These are phyloP conservation scores for Alternaria sp. DNA, from an alignment of 2,329 filamentous ascomycete genomes.

Conservation along the genomic window DNA sequence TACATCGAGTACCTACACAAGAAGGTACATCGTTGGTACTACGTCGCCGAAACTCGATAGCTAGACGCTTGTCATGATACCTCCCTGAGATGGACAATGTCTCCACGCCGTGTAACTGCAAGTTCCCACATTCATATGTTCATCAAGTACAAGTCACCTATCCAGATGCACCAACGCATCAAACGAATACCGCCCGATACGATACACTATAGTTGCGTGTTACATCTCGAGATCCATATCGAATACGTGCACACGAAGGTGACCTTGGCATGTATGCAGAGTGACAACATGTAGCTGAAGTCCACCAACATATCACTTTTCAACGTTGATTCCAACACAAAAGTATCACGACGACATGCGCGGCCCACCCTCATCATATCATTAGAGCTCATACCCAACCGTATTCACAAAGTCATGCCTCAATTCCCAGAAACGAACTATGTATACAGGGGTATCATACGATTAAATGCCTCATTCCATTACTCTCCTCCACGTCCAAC, in stretches of 20 bases:
- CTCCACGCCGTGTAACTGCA: too few relatives aligned
- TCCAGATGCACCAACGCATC: too few relatives aligned
- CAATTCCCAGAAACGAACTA: not conserved
- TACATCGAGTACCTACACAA: not conserved
- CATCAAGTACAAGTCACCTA: too few relatives aligned
- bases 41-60: too few relatives aligned
- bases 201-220: too few relatives aligned
- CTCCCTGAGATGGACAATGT: too few relatives aligned
- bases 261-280: not conserved
- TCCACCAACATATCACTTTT: not conserved
- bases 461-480: not conserved
- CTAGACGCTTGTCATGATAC: too few relatives aligned
- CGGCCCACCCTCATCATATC: not conserved
- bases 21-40: not conserved
- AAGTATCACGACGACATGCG: not conserved
- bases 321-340: not conserved
- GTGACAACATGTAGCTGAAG: not conserved
- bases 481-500: not conserved
- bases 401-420: not conserved
- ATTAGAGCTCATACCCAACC: not conserved
- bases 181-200: too few relatives aligned
- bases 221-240: not conserved
- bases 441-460: slow-evolving; percentile 9
- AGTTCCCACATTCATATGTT: too few relatives aligned
- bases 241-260: not conserved